Percentiles rank a stretch among this genome's conserved stretches.
Evolutionary conservation across 2,329 filamentous ascomycete genomes (phyloP).

Genomic region (Pleoardoris graminearum): DNA sequence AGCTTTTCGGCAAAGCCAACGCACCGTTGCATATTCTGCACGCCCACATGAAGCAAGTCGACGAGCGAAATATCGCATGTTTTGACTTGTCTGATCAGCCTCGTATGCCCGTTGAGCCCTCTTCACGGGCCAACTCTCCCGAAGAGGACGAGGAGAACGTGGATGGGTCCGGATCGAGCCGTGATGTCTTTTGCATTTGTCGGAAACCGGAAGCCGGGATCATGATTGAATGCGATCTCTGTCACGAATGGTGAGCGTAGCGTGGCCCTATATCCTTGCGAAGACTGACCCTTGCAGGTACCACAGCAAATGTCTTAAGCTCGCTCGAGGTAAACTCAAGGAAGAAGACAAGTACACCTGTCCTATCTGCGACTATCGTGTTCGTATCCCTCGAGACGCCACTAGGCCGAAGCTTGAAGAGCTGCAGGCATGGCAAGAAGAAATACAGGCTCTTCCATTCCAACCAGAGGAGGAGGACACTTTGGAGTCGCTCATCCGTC

Average conservation of each 20-base stretch:
- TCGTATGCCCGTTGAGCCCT: conserved; percentile 85
- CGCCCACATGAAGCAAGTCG: conserved; percentile 89
- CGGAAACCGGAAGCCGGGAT: conserved; percentile 90
- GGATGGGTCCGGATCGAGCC: conserved; percentile 53
- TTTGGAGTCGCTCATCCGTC: conserved; percentile 81
- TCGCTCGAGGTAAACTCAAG: conserved; percentile 95
- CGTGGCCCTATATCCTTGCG: not conserved
- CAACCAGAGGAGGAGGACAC: conserved; percentile 94
- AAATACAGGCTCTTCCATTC: conserved; percentile 80
- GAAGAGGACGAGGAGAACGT: conserved; percentile 50
- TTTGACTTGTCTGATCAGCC: conserved; percentile 91
- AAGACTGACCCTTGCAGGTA: conserved; percentile 65
- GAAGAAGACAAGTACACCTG: conserved; percentile 98
- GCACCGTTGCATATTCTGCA: conserved; percentile 94
- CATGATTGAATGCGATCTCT: conserved; percentile 99
- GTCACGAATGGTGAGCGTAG: conserved; percentile 86
- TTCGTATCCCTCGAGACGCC: conserved; percentile 95
- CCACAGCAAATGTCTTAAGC: conserved; percentile 97
- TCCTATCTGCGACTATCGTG: conserved; percentile 95
- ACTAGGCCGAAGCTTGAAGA: conserved; percentile 94
- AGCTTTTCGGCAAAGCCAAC: conserved; percentile 96
- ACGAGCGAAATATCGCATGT: conserved; percentile 85
- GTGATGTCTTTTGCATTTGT: conserved; percentile 97
- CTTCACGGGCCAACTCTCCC: conserved; percentile 78
- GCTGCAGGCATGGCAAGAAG: conserved; percentile 78